phyloP scores from a whole-genome alignment of 768 basidiomycete species.

The Dentipellis fragilis region DNA sequence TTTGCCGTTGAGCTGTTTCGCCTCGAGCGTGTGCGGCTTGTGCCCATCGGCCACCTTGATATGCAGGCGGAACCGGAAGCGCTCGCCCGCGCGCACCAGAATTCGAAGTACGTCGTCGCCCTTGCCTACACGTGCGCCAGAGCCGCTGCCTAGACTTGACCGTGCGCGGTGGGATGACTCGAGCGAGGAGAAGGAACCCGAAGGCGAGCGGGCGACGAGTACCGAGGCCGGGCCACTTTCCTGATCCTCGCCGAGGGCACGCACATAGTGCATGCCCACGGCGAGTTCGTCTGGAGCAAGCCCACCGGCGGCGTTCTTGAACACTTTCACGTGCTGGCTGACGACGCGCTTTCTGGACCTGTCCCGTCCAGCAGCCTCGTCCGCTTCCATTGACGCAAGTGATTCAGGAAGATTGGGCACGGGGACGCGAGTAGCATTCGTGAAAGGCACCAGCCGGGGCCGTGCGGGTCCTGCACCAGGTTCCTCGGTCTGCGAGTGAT shows the following conservation, averaged over 20 bases:
- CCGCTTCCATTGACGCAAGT: background rate
- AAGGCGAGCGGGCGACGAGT: constrained; percentile 20
- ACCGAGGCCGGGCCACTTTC: constrained; percentile 7
- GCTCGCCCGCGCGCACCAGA: constrained; percentile 13
- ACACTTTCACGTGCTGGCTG: constrained; percentile 60
- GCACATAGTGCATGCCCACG: constrained; percentile 63
- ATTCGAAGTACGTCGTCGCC: constrained; percentile 9
- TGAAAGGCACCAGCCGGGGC: constrained; percentile 65
- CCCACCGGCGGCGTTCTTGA: constrained; percentile 20
- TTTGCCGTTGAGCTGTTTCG: constrained; percentile 7
- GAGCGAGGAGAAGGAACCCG: constrained; percentile 49
- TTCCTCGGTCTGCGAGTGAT: constrained; percentile 19
- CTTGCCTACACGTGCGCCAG: background rate
- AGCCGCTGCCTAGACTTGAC: constrained; percentile 8
- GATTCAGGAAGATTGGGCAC: constrained; percentile 34
- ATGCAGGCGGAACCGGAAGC: constrained; percentile 14
- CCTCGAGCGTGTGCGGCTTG: constrained; percentile 3
- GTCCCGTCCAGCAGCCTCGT: constrained; percentile 1
- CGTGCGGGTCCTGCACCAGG: constrained; percentile 19
- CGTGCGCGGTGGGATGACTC: constrained; percentile 45
- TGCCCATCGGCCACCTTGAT: constrained; percentile 2
- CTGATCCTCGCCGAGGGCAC: constrained; percentile 51
- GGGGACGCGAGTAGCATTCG: constrained; percentile 55
- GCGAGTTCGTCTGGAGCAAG: constrained; percentile 54
- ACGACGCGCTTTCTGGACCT: constrained; percentile 27